Base-by-base conservation (phyloP, 2,329 filamentous ascomycete genomes). In the Clarireedia hainanense region DNA sequence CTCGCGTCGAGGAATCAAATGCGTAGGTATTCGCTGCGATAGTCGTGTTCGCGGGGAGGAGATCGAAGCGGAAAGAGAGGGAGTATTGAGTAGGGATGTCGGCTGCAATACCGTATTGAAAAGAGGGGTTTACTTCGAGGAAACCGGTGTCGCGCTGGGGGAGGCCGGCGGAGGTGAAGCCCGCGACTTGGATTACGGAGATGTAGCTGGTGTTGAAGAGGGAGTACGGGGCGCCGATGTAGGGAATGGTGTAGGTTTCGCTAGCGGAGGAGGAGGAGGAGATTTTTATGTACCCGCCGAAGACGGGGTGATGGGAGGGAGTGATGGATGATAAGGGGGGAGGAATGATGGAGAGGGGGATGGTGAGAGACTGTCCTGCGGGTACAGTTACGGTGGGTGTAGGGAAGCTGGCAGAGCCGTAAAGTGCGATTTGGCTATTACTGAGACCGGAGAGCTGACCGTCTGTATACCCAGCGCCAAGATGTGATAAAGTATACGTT, bases 221-320 rank as follows among this genome's bases (percentile, higher is more conserved):
- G 12, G 62, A 65, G 30, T 64, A 68, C 0, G 66, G 65, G 1
- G 60, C 57, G 1, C 65, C 64, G 4, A 60, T 59, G 47, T 68
- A 67, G 5, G 65, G 65, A 7, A 66, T 52, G 12, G 50, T 60
- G 40, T 63, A 59, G 20, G 58, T 56, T 47, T 65, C 57, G 12
- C 52, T 55, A 12, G 57, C 46, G 5, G 10, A 17, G 5, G 23
- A 20, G 23, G 23, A 20, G 23, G 50, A 55, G 12, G 52, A 46
- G 10, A 65, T 50, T 42, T 58, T 60, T 23, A 68, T 56, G 54
- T 59, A 67, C 5, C 65, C 65, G 9, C 61, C 56, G 34, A 64
- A 67, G 5, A 68, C 63, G 1, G 66, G 66, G 24, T 55, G 52
- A 26, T 60, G 58, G 1, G 58, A 54, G 17, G 63, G 57, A 15